Evolutionary conservation across 495 filamentous ascomycete species (phyloP).

Genomic region (Penicillium herquei): DNA sequence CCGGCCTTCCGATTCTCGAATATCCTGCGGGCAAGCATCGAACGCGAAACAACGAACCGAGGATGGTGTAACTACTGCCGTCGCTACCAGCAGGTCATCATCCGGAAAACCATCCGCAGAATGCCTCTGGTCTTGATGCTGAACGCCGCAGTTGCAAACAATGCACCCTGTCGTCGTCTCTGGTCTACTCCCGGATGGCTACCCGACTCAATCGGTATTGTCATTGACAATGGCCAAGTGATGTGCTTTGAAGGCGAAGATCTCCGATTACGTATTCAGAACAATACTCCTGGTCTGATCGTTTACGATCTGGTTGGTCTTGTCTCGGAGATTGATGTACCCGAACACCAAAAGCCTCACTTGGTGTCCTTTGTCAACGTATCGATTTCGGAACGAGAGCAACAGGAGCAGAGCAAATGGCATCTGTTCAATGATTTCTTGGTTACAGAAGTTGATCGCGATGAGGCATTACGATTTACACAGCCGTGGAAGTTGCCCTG

Average conservation of each 20-base stretch:
- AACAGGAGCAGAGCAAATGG: conserved; percentile 66
- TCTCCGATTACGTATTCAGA: conserved; percentile 52
- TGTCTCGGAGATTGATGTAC: conserved; percentile 82
- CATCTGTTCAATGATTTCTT: conserved; percentile 97
- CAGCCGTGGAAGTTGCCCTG: conserved; percentile 87
- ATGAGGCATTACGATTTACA: conserved; percentile 86
- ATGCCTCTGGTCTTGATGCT: conserved; percentile 82
- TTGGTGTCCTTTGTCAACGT: conserved; percentile 90
- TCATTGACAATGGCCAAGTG: conserved; percentile 76
- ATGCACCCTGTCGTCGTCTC: conserved; percentile 66
- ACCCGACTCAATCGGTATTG: conserved; percentile 86
- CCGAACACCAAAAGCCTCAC: conserved; percentile 80
- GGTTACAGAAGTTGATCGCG: conserved; percentile 71
- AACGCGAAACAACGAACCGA: conserved; percentile 73
- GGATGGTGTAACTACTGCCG: conserved; percentile 91
- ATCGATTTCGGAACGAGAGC: conserved; percentile 61
- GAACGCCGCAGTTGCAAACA: conserved; percentile 68
- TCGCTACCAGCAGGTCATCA: conserved; percentile 77
- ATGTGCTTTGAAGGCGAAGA: conserved; percentile 91
- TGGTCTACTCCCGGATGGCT: conserved; percentile 90
- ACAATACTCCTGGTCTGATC: conserved; percentile 63
- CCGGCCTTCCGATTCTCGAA: conserved; percentile 70
- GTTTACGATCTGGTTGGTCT: conserved; percentile 92
- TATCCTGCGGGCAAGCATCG: conserved; percentile 81
- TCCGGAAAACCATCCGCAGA: conserved; percentile 72